Evolutionary conservation across 768 basidiomycete species (phyloP).

Genomic region (Mycena floridula): DNA sequence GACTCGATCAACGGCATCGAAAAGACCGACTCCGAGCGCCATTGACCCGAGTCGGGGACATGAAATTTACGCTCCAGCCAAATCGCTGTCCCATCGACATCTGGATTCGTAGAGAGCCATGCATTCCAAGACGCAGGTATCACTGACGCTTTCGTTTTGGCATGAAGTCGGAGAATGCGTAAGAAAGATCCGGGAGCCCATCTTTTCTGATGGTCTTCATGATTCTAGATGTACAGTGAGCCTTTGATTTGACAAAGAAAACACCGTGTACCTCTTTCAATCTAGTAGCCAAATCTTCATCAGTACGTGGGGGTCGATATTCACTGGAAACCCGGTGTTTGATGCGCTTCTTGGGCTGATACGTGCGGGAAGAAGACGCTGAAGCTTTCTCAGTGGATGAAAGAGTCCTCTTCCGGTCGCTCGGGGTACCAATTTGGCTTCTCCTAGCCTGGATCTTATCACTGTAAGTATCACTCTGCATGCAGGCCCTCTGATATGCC

Average conservation of each 20-base stretch:
- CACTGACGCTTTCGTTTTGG: conserved; percentile 26
- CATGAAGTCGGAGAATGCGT: conserved; percentile 31
- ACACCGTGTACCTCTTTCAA: conserved; percentile 55
- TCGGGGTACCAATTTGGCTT: conserved; percentile 4
- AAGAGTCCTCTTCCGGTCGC: not conserved
- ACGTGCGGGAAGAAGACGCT: not conserved
- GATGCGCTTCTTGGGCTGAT: not conserved
- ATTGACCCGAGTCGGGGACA: conserved; percentile 55
- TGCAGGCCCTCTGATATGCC: conserved; percentile 52
- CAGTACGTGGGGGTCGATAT: conserved; percentile 52
- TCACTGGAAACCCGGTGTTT: no score
- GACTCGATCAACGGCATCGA: conserved; percentile 43
- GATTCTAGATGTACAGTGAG: conserved; percentile 44
- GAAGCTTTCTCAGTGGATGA: not conserved
- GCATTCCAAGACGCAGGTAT: conserved; percentile 42
- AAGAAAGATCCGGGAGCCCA: conserved; percentile 77
- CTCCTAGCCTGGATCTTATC: conserved; percentile 32
- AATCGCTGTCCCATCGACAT: conserved; percentile 70
- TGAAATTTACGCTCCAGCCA: conserved; percentile 78
- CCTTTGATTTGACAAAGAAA: not conserved
- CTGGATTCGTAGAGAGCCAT: conserved; percentile 74
- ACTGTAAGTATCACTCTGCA: conserved; percentile 55
- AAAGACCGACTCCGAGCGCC: conserved; percentile 55
- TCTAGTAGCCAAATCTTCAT: conserved; percentile 58
- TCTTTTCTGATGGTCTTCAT: conserved; percentile 61